These are phyloP conservation scores for Mimosa bimucronata DNA, from an alignment of 306 rosid genomes.

Conservation along the genomic window DNA sequence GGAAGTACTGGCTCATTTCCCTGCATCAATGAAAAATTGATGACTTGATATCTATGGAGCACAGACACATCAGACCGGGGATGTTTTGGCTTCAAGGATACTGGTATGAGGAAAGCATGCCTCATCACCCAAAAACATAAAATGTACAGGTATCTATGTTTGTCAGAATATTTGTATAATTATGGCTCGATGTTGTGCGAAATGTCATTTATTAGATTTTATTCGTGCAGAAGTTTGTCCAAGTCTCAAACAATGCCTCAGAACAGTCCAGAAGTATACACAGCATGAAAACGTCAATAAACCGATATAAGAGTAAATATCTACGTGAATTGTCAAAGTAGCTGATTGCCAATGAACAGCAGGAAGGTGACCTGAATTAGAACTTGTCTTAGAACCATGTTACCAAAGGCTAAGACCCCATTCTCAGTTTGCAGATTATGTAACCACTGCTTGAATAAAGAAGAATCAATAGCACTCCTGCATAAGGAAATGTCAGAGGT, in stretches of 20 bases:
- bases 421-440: conserved; percentile 70
- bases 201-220: conserved; percentile 1
- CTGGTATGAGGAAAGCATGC: not conserved
- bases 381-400: conserved; percentile 62
- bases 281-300: not conserved
- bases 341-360: not conserved
- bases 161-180: not conserved
- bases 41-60: not conserved
- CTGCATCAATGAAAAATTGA: not conserved
- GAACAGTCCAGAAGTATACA: not conserved
- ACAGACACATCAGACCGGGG: not conserved
- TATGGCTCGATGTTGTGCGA: not conserved
- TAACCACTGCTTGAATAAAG: conserved; percentile 86
- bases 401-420: conserved; percentile 70
- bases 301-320: not conserved
- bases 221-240: not conserved
- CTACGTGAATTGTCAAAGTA: not conserved
- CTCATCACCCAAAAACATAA: not conserved
- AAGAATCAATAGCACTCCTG: conserved; percentile 86
- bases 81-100: not conserved
- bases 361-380: conserved; percentile 71
- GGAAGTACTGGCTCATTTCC: not conserved
- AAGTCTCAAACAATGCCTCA: not conserved
- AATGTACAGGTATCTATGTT: not conserved
- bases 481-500: conserved; percentile 27